Evolutionary conservation across 495 filamentous ascomycete genomes (phyloP).

Genomic region (Penicillium angulare): DNA sequence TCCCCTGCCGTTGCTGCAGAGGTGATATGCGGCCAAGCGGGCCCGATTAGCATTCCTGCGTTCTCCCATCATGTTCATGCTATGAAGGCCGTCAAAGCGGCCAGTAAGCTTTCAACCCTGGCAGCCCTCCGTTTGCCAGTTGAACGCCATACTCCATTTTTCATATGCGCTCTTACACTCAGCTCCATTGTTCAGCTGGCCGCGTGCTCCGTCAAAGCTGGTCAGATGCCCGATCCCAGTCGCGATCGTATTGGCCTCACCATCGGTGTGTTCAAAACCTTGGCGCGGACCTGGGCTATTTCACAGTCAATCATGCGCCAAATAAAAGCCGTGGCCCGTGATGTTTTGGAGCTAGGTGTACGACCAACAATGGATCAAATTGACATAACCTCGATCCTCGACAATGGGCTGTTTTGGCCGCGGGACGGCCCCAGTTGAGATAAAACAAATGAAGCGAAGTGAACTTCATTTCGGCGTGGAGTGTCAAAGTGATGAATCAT

Average conservation of each 20-base stretch:
- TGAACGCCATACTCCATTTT: constrained; percentile 80
- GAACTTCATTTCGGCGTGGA: neutral
- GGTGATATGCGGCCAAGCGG: constrained; percentile 48
- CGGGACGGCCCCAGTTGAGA: constrained; percentile 24
- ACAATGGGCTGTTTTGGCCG: constrained; percentile 41
- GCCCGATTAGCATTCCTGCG: constrained; percentile 49
- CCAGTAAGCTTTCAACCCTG: constrained; percentile 73
- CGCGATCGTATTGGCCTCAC: constrained; percentile 78
- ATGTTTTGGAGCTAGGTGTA: constrained; percentile 46
- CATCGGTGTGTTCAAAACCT: constrained; percentile 74
- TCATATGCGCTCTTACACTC: constrained; percentile 73
- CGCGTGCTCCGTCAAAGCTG: constrained; percentile 67
- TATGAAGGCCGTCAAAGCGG: constrained; percentile 74
- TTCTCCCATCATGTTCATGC: constrained; percentile 64
- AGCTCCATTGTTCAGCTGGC: constrained; percentile 59
- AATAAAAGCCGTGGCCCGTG: constrained; percentile 55
- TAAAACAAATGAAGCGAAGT: no score
- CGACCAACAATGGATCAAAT: constrained; percentile 44
- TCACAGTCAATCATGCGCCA: constrained; percentile 70
- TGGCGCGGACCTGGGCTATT: constrained; percentile 75
- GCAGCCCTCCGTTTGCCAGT: constrained; percentile 73
- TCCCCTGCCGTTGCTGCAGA: constrained; percentile 47
- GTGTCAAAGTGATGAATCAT: neutral
- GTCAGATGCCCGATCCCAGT: constrained; percentile 65
- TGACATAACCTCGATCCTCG: constrained; percentile 38